Conservation (phyloP, 768 basidiomycete species). For the Tubosaeta sp. region DNA sequence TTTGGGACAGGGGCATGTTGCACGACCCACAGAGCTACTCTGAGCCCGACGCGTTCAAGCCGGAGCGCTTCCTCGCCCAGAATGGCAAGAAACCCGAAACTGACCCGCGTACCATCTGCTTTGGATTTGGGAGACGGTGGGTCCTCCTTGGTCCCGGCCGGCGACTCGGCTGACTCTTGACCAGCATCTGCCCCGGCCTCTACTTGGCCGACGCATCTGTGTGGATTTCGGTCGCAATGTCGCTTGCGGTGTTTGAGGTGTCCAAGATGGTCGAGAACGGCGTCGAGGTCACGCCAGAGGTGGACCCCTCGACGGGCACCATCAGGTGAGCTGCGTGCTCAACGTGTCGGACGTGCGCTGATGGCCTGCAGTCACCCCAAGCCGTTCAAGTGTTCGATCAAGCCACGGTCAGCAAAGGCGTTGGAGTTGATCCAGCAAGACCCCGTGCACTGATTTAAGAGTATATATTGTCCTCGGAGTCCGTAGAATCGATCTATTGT, state of each 20-base stretch:
- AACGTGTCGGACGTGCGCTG: neutral
- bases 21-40: slow-evolving; percentile 39
- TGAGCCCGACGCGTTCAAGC: slow-evolving; percentile 53
- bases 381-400: slow-evolving; percentile 57
- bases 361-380: slow-evolving; percentile 46
- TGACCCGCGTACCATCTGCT: slow-evolving; percentile 59
- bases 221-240: slow-evolving; percentile 40
- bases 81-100: slow-evolving; percentile 37
- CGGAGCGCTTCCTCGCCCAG: slow-evolving; percentile 52
- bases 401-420: slow-evolving; percentile 57
- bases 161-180: slow-evolving; percentile 3
- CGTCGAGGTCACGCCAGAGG: slow-evolving; percentile 46
- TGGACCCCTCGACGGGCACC: slow-evolving; percentile 57
- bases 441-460: slow-evolving; percentile 20
- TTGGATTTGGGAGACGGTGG: slow-evolving; percentile 66
- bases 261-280: slow-evolving; percentile 43
- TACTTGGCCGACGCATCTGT: slow-evolving; percentile 50
- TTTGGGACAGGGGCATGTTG: slow-evolving; percentile 27
- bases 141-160: slow-evolving; percentile 16
- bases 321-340: slow-evolving; percentile 44
- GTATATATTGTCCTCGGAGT: slow-evolving; percentile 3
- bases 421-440: slow-evolving; percentile 50
- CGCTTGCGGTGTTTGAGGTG: slow-evolving; percentile 48
- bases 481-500: too few species aligned
- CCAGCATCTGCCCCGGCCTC: slow-evolving; percentile 33